Evolutionary conservation across 805 yeast genomes (phyloP).

Genomic region (Candida mattraensis): DNA sequence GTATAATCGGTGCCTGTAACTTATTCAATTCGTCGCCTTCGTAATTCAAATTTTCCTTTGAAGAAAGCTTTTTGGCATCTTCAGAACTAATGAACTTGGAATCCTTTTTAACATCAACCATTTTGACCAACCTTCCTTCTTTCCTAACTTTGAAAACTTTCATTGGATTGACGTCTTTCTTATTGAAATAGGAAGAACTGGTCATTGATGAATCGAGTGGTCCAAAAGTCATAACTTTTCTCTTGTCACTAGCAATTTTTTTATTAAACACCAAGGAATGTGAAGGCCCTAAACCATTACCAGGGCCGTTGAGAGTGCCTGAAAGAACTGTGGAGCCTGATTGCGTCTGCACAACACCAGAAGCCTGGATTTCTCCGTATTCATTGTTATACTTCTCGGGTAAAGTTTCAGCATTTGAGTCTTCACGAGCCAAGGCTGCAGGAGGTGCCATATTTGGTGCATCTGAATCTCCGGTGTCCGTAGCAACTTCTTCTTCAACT

Average conservation of each 20-base stretch:
- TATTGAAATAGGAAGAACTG: too few species aligned
- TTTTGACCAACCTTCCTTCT: constrained; percentile 21
- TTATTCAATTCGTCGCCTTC: too few species aligned
- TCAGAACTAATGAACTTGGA: constrained; percentile 22
- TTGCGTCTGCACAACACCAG: constrained; percentile 48
- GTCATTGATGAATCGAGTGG: constrained; percentile 12
- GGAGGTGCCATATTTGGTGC: constrained; percentile 26
- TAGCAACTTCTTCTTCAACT: background rate
- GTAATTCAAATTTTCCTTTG: constrained; percentile 11
- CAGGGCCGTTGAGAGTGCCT: constrained; percentile 14
- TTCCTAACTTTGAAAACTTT: constrained; percentile 24
- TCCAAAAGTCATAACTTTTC: constrained; percentile 36
- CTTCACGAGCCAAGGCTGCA: constrained; percentile 24
- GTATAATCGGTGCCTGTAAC: constrained; percentile 1
- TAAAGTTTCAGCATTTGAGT: constrained; percentile 22
- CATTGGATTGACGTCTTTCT: constrained; percentile 10
- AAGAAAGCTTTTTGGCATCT: constrained; percentile 18
- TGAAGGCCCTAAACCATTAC: constrained; percentile 61
- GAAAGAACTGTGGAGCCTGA: constrained; percentile 32
- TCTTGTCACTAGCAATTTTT: constrained; percentile 42
- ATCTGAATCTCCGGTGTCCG: background rate
- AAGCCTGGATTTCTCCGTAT: constrained; percentile 59
- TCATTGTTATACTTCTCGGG: constrained; percentile 32
- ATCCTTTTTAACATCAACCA: constrained; percentile 22
- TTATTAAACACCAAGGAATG: constrained; percentile 57